Evolutionary conservation across 139 green algal species (phyloP), one percentile per base, ranked within the genome.

Genomic region (Picochlorum sp.): DNA sequence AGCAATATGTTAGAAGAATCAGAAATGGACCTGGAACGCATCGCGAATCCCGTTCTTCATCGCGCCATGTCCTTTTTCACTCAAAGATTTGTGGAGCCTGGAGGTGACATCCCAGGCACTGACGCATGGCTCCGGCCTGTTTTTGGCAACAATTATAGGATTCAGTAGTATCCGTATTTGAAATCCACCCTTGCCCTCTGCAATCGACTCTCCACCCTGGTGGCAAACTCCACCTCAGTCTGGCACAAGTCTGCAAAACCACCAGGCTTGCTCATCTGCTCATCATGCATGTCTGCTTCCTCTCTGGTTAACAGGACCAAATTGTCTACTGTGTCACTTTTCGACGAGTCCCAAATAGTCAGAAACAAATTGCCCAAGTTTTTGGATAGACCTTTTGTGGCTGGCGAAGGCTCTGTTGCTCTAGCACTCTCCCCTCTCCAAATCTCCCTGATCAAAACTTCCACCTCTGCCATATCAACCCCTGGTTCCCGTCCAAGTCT

Each of bases 291-390:
- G 32, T 94, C 83, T 9, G 87, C 87, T 78, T 96, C 89, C 1
- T 84, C 65, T 11, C 73, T 62, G 0, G 77, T 94, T 50, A 97
- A 72, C 66, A 97, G 72, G 46, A 97, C 81, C n/a, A 97, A 70
- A 66, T 97, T 97, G 78, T 92, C 83, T 6, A 92, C 64, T 13
- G 70, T 80, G 26, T 83, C 69, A 24, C 88, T 76, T 58, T 38
- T 54, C 2, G 10, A 14, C 30, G 37, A 20, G 47, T 71, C 64
- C 72, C 73, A 95, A 51, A 89, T 74, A 2, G 82, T 89, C 2
- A 96, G 72, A 10, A 68, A 68, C 16, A 96, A 79, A 61, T 89
- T 47, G 1, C 65, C 74, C 26, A 86, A 87, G 10, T 62, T 71
- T 14, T 89, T 71, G 49, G 77, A 85, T 23, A 92, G 72, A 24